A percentile compares a stretch with the other conserved stretches of the same genome.
Evolutionary conservation across 495 filamentous ascomycete species (phyloP).

Genomic region (Penicillium atrosanguineum): DNA sequence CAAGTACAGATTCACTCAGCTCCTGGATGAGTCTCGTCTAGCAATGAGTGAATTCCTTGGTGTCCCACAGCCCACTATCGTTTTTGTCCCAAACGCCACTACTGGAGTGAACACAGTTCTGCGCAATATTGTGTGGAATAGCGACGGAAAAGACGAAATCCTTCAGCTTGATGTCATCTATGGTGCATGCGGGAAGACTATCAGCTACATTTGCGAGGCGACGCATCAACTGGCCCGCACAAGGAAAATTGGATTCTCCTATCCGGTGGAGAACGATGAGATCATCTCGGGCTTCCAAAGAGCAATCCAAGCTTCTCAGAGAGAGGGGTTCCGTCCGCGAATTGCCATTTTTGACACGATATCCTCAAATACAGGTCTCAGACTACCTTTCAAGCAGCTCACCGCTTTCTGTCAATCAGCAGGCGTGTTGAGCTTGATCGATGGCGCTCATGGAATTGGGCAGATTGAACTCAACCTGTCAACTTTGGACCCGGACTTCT

Average conservation of each 20-base stretch:
- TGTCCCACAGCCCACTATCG: slow-evolving; percentile 56
- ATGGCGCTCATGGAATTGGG: slow-evolving; percentile 75
- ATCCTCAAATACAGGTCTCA: slow-evolving; percentile 63
- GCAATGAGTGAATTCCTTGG: slow-evolving; percentile 63
- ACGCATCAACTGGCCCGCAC: slow-evolving; percentile 28
- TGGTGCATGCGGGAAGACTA: slow-evolving; percentile 62
- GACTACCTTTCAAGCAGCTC: slow-evolving; percentile 67
- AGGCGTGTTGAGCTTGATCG: slow-evolving; percentile 59
- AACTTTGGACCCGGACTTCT: slow-evolving; percentile 67
- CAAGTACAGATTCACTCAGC: slow-evolving; percentile 54
- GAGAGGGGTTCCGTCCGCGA: slow-evolving; percentile 39
- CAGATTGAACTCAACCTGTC: slow-evolving; percentile 63
- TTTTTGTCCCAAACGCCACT: slow-evolving; percentile 74
- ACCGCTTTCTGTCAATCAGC: slow-evolving; percentile 54
- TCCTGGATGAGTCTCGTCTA: slow-evolving; percentile 60
- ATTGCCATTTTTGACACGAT: slow-evolving; percentile 76
- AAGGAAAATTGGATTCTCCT: slow-evolving; percentile 33
- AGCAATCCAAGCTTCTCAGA: slow-evolving; percentile 37
- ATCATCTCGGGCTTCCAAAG: slow-evolving; percentile 48
- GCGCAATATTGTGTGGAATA: slow-evolving; percentile 56
- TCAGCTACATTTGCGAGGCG: slow-evolving; percentile 65
- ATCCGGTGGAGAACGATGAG: slow-evolving; percentile 58
- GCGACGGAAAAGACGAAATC: slow-evolving; percentile 47
- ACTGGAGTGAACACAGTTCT: slow-evolving; percentile 74
- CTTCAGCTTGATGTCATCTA: slow-evolving; percentile 69